phyloP scores from a whole-genome alignment of 2,329 filamentous ascomycete species.

The Metarhizium album region DNA sequence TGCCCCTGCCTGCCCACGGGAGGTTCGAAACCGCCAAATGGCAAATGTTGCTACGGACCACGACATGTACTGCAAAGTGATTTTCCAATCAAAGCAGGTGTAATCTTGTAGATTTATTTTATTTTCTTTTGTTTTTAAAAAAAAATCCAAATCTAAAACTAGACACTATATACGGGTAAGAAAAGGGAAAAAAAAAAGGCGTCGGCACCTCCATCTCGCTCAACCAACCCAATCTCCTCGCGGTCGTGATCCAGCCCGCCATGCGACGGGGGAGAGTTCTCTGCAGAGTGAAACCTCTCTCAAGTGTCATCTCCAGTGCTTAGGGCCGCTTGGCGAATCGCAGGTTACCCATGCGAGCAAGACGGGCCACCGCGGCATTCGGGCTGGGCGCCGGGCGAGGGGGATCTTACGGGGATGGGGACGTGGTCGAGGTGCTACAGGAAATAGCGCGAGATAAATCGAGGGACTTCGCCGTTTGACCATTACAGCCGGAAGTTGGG shows the following conservation, averaged over 20 bases:
- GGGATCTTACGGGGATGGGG: constrained; percentile 47
- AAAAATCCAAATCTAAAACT: no score
- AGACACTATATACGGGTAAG: neutral
- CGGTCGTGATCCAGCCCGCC: constrained; percentile 59
- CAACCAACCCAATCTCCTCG: constrained; percentile 47
- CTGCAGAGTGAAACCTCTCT: constrained; percentile 66
- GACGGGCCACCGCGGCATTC: constrained; percentile 53
- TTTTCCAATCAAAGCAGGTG: no score
- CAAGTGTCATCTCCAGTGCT: constrained; percentile 59
- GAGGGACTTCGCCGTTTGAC: constrained; percentile 50
- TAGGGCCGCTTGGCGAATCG: constrained; percentile 50
- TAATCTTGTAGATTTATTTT: no score
- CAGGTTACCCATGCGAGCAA: constrained; percentile 58
- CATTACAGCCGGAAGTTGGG: constrained; percentile 44
- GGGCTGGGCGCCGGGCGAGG: constrained; percentile 50
- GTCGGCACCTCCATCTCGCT: constrained; percentile 46
- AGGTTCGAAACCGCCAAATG: neutral
- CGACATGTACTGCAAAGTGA: no score
- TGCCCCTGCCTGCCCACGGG: neutral
- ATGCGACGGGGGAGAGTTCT: constrained; percentile 59
- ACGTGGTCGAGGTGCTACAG: constrained; percentile 20
- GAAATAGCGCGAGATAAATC: constrained; percentile 29
- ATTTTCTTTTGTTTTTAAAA: no score
- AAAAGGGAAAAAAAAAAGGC: constrained; percentile 22
- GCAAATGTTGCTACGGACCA: neutral